Evolutionary conservation across 2,329 filamentous ascomycete genomes (phyloP), one percentile per base, ranked within the genome.

Genomic region (Balansia obtecta): DNA sequence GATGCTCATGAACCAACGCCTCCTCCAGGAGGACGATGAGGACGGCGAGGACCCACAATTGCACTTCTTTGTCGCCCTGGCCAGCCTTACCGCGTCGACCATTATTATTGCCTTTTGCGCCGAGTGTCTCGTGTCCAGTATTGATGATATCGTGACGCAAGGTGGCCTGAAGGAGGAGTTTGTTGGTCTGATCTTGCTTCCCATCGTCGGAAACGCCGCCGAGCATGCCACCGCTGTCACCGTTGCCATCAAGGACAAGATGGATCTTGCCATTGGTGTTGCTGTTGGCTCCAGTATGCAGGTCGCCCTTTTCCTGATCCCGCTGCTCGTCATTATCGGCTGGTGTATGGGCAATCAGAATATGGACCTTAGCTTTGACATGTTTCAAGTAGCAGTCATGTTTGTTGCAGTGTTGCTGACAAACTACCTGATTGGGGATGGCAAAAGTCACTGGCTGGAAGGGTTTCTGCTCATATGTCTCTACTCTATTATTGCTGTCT

Each of bases 331-430:
- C 51, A 76, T 90, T 38, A 79, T 90, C 37, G 86, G 86, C 50
- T 91, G 86, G 86, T 82, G 80, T 55, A 81, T 89, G 75, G 77
- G 70, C 38, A 65, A 77, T 54, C 80, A 83, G 54, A 74, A 80
- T 1, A 91, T 91, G 87, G 87, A 82, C 18, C 76, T 95, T 5
- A 84, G 84, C 64, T 93, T 95, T 63, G 88, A 94, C 61, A 82
- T 82, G 1, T 96, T 96, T 72, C 88, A 95, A 68, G 83, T 95
- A 13, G 85, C 89, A 20, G 83, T 86, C 40, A 71, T 95, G 40
- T 94, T 95, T 58, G 86, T 93, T 12, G 82, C 87, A 2, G 86
- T 88, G 0, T 79, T 95, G 41, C 75, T 95, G 34, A 86, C 90
- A 52, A 95, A 94, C 63, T 95, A 94, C 63, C 68, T 95, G 42